Percentiles rank a stretch among this genome's conserved stretches.
These are phyloP conservation scores for Leccinum barrowsii DNA, from an alignment of 768 basidiomycete species.

Conservation along the genomic window DNA sequence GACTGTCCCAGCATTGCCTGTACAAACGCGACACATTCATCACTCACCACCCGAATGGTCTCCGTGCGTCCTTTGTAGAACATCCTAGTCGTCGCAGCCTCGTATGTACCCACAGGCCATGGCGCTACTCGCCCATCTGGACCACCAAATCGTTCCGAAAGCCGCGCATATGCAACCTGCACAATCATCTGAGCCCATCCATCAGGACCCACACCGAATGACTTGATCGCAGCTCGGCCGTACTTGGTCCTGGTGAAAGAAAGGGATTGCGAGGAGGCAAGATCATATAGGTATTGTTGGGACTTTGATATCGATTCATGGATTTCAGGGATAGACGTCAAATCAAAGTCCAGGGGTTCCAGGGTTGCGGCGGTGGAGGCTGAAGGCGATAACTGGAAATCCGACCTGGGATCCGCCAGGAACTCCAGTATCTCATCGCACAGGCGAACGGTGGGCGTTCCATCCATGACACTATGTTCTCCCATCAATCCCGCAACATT, in stretches of 20 bases:
- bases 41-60: conserved; percentile 81
- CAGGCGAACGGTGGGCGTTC: conserved; percentile 74
- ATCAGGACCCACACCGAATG: conserved; percentile 86
- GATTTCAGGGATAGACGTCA: conserved; percentile 38
- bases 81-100: conserved; percentile 86
- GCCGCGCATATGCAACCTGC: conserved; percentile 82
- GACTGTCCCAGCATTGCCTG: conserved; percentile 60
- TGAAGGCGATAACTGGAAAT: conserved; percentile 44
- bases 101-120: conserved; percentile 81
- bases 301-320: conserved; percentile 52
- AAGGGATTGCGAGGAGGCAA: conserved; percentile 63
- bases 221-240: conserved; percentile 84
- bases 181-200: conserved; percentile 93
- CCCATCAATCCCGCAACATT: conserved; percentile 84
- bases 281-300: conserved; percentile 49
- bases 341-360: conserved; percentile 58
- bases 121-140: conserved; percentile 26
- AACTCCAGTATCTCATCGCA: conserved; percentile 66
- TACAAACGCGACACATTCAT: conserved; percentile 77
- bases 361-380: conserved; percentile 31
- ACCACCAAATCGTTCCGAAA: conserved; percentile 39
- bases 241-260: conserved; percentile 65
- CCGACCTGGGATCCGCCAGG: conserved; percentile 59
- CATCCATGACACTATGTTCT: conserved; percentile 91
- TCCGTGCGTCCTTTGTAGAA: conserved; percentile 91